phyloP scores from a whole-genome alignment of 108 stramenopile genomes.

The Hondaea fermentalgiana region DNA sequence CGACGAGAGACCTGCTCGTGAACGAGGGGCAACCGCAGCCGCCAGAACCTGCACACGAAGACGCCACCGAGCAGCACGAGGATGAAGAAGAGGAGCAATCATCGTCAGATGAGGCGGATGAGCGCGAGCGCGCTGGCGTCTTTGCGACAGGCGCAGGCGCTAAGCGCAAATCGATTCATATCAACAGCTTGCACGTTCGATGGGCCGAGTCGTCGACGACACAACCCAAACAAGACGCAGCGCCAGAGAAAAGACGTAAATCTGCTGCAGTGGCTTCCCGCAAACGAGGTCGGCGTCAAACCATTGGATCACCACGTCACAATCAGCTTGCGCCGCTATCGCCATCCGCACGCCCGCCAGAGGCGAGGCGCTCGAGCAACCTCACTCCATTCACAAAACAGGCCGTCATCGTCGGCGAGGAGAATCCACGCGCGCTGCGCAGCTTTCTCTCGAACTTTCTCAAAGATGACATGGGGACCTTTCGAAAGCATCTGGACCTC shows the following conservation, averaged over 20 bases:
- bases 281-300: not conserved
- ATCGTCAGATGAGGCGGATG: too few species aligned
- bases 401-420: not conserved
- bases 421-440: not conserved
- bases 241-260: not conserved
- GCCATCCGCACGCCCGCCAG: not conserved
- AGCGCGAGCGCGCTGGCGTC: too few species aligned
- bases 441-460: not conserved
- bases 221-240: not conserved
- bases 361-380: not conserved
- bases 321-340: not conserved
- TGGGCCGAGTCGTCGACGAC: not conserved
- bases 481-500: not conserved
- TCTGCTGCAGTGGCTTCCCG: not conserved
- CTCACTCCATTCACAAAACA: not conserved
- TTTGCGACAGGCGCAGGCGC: not conserved
- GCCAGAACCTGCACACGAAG: too few species aligned
- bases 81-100: too few species aligned
- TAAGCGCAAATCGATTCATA: not conserved
- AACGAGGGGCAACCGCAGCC: too few species aligned
- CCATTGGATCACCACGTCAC: not conserved
- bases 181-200: not conserved
- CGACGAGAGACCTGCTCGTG: too few species aligned
- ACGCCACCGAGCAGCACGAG: too few species aligned
- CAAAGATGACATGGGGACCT: not conserved